phyloP scores from a whole-genome alignment of 768 basidiomycete species.

The Boletus eberwhitei region DNA sequence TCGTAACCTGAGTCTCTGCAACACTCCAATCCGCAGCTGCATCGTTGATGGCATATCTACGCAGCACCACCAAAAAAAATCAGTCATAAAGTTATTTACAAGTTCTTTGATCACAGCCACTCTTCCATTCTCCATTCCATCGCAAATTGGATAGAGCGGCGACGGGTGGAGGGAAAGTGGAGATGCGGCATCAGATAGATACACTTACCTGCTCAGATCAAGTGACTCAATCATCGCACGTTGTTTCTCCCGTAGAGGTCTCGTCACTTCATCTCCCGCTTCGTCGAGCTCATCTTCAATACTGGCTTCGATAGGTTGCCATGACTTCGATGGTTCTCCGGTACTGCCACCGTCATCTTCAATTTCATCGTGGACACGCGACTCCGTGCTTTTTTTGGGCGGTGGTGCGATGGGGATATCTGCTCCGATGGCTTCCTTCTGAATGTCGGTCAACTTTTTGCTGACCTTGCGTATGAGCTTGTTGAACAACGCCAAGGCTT shows the following conservation, averaged over 20 bases:
- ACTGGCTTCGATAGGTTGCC: slow-evolving; percentile 44
- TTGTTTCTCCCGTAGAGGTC: slow-evolving; percentile 62
- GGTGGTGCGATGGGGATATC: slow-evolving; percentile 49
- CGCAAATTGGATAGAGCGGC: slow-evolving; percentile 4
- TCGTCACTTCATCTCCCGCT: slow-evolving; percentile 68
- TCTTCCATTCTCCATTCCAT: not conserved
- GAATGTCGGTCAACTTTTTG: slow-evolving; percentile 70
- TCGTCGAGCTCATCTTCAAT: slow-evolving; percentile 71
- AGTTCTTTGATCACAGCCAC: not conserved
- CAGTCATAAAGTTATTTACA: not conserved
- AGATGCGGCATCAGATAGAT: not conserved
- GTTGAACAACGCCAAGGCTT: slow-evolving; percentile 85
- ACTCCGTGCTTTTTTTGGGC: slow-evolving; percentile 19
- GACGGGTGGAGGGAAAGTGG: not conserved
- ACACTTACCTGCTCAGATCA: slow-evolving; percentile 80
- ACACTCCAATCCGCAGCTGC: slow-evolving; percentile 65
- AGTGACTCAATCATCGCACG: slow-evolving; percentile 84
- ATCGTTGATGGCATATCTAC: slow-evolving; percentile 75
- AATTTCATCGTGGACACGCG: slow-evolving; percentile 13
- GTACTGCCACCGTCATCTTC: slow-evolving; percentile 7
- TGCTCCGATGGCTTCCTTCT: slow-evolving; percentile 71
- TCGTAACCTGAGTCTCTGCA: slow-evolving; percentile 71
- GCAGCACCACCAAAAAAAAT: not conserved
- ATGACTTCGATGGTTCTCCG: slow-evolving; percentile 18
- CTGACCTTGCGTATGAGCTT: slow-evolving; percentile 86